phyloP scores from a whole-genome alignment of 495 filamentous ascomycete genomes.

The Podospora appendiculata region DNA sequence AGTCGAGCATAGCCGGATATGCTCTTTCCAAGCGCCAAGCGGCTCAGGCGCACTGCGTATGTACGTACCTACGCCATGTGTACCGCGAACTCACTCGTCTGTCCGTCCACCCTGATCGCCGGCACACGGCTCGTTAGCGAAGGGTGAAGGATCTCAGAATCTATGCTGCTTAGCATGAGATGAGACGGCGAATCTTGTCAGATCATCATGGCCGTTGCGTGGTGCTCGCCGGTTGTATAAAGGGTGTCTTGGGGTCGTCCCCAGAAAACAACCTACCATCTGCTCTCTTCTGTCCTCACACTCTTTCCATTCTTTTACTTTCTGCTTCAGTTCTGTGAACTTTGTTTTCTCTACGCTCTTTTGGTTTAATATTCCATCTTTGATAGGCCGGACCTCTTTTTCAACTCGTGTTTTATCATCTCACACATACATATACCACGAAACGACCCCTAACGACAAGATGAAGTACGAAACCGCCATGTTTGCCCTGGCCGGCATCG shows the following conservation, averaged over 20 bases:
- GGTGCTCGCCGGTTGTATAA: constrained; percentile 11
- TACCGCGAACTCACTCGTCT: neutral
- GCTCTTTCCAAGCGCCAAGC: constrained; percentile 13
- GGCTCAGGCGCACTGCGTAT: constrained; percentile 1
- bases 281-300: constrained; percentile 18
- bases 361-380: constrained; percentile 16
- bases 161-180: constrained; percentile 17
- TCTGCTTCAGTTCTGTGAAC: constrained; percentile 40
- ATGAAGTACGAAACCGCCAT: constrained; percentile 39
- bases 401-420: neutral
- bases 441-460: constrained; percentile 22
- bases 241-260: constrained; percentile 3
- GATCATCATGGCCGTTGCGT: constrained; percentile 5
- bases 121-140: constrained; percentile 12
- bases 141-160: constrained; percentile 9
- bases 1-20: constrained; percentile 15
- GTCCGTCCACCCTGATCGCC: constrained; percentile 10
- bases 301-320: constrained; percentile 28
- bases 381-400: constrained; percentile 32
- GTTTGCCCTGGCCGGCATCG: constrained; percentile 20
- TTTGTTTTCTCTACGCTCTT: constrained; percentile 31
- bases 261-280: neutral
- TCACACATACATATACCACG: neutral
- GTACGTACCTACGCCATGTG: constrained; percentile 5
- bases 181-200: constrained; percentile 6